phyloP scores from a whole-genome alignment of 2,329 filamentous ascomycete species.

The Paecilomyces sp. region DNA sequence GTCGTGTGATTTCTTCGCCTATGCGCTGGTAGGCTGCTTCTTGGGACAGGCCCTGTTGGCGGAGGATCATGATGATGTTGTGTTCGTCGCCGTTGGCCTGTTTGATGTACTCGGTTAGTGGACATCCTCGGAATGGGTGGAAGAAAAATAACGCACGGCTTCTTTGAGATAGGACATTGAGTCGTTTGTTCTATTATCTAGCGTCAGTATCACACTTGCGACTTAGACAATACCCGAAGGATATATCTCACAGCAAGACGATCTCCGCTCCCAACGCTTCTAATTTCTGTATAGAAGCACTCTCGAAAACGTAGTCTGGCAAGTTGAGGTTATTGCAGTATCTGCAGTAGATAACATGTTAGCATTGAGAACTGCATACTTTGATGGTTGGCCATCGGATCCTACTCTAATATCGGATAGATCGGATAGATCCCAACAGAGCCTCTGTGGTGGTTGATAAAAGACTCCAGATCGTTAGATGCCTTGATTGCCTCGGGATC shows the following conservation, averaged over 20 bases:
- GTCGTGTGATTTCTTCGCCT: not conserved
- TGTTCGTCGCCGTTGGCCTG: not conserved
- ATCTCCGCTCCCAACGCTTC: not conserved
- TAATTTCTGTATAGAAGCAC: not conserved
- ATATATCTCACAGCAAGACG: not conserved
- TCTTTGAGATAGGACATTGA: not conserved
- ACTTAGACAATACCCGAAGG: not conserved
- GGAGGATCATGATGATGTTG: conserved; percentile 1
- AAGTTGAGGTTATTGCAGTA: not conserved
- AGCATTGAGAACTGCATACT: not conserved
- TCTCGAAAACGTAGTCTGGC: not conserved
- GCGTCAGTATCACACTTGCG: not conserved
- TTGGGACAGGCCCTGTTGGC: not conserved
- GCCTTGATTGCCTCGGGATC: not conserved
- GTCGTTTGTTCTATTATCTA: not conserved
- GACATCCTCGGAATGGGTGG: not conserved
- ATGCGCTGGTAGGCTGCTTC: not conserved
- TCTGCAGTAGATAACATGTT: not conserved
- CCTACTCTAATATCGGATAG: not conserved
- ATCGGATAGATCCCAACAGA: not conserved
- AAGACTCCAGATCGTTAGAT: not conserved
- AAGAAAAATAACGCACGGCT: not conserved
- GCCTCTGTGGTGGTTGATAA: not conserved
- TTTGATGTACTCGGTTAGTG: not conserved
- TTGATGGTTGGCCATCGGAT: not conserved